A percentile compares a stretch with the other conserved stretches of the same genome.
Conservation (phyloP, 1,284 basidiomycete species). For the Papiliotrema flavescens region DNA sequence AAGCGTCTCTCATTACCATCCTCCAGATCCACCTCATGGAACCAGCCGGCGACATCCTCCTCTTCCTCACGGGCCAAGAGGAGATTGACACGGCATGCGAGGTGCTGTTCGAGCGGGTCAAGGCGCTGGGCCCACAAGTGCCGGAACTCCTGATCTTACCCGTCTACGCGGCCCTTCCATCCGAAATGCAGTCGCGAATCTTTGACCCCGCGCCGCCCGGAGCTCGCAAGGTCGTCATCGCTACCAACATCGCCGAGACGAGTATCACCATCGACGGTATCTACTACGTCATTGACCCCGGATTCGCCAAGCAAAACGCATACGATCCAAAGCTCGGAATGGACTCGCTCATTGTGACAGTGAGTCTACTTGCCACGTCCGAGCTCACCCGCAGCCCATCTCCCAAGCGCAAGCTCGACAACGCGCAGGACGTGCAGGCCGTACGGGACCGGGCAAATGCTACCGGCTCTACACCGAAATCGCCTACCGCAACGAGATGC, state of each 20-base stretch:
- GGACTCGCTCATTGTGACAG: conserved; percentile 95
- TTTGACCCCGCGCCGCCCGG: conserved; percentile 98
- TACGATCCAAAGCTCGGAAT: conserved; percentile 96
- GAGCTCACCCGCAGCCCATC: conserved; percentile 64
- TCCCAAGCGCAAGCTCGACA: conserved; percentile 98
- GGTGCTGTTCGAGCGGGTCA: conserved; percentile 97
- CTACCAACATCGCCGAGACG: conserved; percentile 98
- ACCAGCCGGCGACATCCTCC: conserved; percentile 89
- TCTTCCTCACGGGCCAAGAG: conserved; percentile 98
- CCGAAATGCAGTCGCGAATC: conserved; percentile 94
- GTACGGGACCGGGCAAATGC: conserved; percentile 97
- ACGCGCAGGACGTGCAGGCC: conserved; percentile 89
- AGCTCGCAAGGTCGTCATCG: conserved; percentile 93
- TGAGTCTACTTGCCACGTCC: conserved; percentile 26
- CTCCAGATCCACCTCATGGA: conserved; percentile 99
- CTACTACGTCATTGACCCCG: conserved; percentile 98
- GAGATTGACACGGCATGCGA: conserved; percentile 98
- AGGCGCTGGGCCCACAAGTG: conserved; percentile 92
- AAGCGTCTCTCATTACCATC: conserved; percentile 95
- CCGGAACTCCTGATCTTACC: conserved; percentile 95
- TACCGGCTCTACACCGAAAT: conserved; percentile 97
- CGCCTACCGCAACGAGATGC: conserved; percentile 97
- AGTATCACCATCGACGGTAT: conserved; percentile 97
- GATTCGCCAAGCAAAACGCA: conserved; percentile 98
- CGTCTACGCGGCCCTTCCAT: conserved; percentile 95